Evolutionary conservation across 257 asterid genomes (phyloP).

Genomic region (Primulina huaijiensis): DNA sequence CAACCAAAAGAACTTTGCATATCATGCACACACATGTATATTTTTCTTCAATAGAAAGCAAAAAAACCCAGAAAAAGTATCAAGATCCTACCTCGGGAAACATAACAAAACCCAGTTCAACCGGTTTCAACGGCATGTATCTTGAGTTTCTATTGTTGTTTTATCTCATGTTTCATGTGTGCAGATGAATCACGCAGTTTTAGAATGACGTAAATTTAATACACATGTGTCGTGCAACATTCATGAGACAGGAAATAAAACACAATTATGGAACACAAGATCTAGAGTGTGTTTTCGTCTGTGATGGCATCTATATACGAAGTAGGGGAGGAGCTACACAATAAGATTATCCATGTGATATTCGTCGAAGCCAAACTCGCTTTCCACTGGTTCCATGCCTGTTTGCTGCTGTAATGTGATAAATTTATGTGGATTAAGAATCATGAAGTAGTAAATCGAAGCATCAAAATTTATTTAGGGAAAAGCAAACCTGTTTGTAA

Average conservation of each 20-base stretch:
- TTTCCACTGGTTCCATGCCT: conserved; percentile 51
- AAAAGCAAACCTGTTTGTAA: conserved; percentile 60
- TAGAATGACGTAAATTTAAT: no score
- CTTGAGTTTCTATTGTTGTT: not conserved
- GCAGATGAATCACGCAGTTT: not conserved
- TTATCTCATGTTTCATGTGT: not conserved
- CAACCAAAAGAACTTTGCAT: not conserved
- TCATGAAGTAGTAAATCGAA: not conserved
- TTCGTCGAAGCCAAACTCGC: conserved; percentile 66
- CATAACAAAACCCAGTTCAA: not conserved
- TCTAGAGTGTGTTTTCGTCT: conserved; percentile 26
- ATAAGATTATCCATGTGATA: conserved; percentile 68
- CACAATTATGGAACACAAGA: conserved; percentile 25
- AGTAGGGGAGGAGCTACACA: conserved; percentile 33
- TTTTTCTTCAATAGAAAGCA: not conserved
- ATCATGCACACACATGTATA: not conserved
- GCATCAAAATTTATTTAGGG: not conserved
- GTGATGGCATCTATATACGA: conserved; percentile 43
- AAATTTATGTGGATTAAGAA: not conserved
- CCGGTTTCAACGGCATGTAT: not conserved
- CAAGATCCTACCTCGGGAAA: not conserved
- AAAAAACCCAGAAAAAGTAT: not conserved
- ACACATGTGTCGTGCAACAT: not conserved
- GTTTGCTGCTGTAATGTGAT: conserved; percentile 45
- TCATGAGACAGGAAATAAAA: conserved; percentile 20